Conservation (phyloP, 2,329 filamentous ascomycete genomes). For the Aureobasidium subglaciale region DNA sequence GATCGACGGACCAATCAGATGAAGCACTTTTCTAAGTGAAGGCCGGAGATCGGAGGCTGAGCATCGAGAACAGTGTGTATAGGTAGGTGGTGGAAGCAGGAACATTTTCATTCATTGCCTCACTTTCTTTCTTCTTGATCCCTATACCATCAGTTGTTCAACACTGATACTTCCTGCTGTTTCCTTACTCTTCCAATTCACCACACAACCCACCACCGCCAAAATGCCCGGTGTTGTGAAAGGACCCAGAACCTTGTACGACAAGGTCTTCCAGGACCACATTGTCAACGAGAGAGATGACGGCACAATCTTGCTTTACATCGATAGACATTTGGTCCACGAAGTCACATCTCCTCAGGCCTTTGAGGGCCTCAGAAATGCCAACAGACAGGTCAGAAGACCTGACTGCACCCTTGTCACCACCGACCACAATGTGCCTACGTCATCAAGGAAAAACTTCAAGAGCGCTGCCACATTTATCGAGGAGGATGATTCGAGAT, state of each 20-base stretch:
- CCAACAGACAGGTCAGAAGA: slow-evolving; percentile 77
- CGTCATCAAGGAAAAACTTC: slow-evolving; percentile 79
- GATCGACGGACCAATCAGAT: neutral
- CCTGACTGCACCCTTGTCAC: slow-evolving; percentile 96
- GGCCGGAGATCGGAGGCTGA: slow-evolving; percentile 7
- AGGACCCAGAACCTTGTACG: slow-evolving; percentile 67
- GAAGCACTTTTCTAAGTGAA: neutral
- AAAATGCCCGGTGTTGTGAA: slow-evolving; percentile 28
- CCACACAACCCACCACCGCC: neutral
- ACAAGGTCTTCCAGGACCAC: slow-evolving; percentile 94
- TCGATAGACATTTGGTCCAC: slow-evolving; percentile 93
- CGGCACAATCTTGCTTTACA: slow-evolving; percentile 87
- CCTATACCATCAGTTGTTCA: neutral
- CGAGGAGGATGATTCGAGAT: slow-evolving; percentile 84
- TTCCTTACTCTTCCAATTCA: neutral
- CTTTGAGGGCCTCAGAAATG: slow-evolving; percentile 90
- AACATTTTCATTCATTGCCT: too few species aligned
- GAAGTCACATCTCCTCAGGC: slow-evolving; percentile 99
- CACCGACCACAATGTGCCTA: slow-evolving; percentile 96
- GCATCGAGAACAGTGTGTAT: neutral
- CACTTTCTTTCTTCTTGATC: neutral
- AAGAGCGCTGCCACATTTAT: slow-evolving; percentile 93
- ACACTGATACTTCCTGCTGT: neutral
- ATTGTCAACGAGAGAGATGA: slow-evolving; percentile 93
- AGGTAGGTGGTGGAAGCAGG: too few species aligned